Evolutionary conservation across 257 asterid genomes (phyloP).

Genomic region (Nicotiana undulata): DNA sequence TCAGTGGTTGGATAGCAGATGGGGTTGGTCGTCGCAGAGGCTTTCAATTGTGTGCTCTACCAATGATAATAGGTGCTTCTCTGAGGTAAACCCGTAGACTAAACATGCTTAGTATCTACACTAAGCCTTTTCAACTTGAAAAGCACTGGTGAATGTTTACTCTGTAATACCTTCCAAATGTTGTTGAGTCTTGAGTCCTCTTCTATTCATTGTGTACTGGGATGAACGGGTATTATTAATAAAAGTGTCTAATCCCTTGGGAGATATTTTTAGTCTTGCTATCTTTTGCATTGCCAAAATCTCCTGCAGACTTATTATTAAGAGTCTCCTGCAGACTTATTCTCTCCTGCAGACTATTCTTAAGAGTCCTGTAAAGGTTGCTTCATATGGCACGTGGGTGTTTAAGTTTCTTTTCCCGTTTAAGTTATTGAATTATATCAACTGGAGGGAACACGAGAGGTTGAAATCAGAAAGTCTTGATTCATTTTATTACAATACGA

Average conservation of each 20-base stretch:
- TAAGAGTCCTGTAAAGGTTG: not conserved
- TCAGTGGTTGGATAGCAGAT: conserved; percentile 79
- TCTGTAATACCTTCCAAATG: not conserved
- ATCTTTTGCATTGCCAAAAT: not conserved
- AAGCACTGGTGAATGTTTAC: not conserved
- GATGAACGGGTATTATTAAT: not conserved
- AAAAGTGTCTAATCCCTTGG: not conserved
- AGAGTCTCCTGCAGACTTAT: too few relatives aligned
- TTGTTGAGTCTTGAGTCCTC: not conserved
- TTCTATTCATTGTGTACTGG: not conserved
- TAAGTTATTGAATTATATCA: not conserved
- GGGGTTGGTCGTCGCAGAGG: conserved; percentile 82
- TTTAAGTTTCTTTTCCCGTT: not conserved
- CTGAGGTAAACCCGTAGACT: conserved; percentile 38
- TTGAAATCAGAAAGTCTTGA: conserved; percentile 1
- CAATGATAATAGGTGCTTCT: conserved; percentile 81
- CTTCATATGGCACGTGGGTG: not conserved
- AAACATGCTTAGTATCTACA: not conserved
- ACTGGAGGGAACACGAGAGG: not conserved
- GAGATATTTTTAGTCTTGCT: not conserved
- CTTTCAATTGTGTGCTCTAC: conserved; percentile 82
- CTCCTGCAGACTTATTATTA: not conserved
- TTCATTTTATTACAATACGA: not conserved
- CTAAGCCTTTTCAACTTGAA: not conserved
- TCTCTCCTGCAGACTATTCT: too few relatives aligned